Evolutionary conservation across 306 rosid species (phyloP).

Genomic region (Cucurbita ficifolia): DNA sequence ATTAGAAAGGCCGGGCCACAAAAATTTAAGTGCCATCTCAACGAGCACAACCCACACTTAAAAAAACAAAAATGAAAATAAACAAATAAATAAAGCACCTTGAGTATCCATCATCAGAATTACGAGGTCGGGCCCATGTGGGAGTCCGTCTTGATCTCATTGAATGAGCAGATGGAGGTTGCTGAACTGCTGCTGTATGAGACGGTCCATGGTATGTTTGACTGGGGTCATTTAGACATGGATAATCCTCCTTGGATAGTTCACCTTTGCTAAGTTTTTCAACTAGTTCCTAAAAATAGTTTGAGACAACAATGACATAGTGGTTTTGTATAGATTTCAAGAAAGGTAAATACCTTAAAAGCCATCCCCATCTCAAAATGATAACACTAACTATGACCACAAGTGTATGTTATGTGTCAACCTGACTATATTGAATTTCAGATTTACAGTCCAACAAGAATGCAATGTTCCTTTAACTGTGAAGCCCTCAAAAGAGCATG

Average conservation of each 20-base stretch:
- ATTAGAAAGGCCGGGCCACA: neutral
- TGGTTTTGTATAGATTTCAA: conserved; percentile 4
- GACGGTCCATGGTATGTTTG: conserved; percentile 52
- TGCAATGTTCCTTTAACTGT: neutral
- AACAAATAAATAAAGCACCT: conserved; percentile 28
- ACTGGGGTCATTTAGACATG: conserved; percentile 86
- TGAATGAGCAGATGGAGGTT: conserved; percentile 58
- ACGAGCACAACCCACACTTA: neutral
- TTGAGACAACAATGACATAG: neutral
- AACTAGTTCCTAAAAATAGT: conserved; percentile 51
- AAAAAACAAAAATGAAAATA: neutral
- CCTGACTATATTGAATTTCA: neutral
- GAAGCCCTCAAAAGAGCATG: neutral
- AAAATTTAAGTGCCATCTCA: neutral
- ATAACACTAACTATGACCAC: neutral
- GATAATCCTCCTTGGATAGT: conserved; percentile 79
- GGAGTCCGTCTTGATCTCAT: conserved; percentile 84
- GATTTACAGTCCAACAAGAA: neutral
- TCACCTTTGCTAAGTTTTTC: conserved; percentile 70
- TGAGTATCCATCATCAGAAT: conserved; percentile 91
- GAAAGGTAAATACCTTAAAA: neutral
- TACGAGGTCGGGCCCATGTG: conserved; percentile 82
- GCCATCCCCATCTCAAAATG: neutral
- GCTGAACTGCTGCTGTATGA: conserved; percentile 25
- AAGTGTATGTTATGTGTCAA: neutral